A percentile compares a stretch with the other conserved stretches of the same genome.
These are phyloP conservation scores for Canna indica DNA, from an alignment of 176 grass and related monocot genomes.

Conservation along the genomic window DNA sequence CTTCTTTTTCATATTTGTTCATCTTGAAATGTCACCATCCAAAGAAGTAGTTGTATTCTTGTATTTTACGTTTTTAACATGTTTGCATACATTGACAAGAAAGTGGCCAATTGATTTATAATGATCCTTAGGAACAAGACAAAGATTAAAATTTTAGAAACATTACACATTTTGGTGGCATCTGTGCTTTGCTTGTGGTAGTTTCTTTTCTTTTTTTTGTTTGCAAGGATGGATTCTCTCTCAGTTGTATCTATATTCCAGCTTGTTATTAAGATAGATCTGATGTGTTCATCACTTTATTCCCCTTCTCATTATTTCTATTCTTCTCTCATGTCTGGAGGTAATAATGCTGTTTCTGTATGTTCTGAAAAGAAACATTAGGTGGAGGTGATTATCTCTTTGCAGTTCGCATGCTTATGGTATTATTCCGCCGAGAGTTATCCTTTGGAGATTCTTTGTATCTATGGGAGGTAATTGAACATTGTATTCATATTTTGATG, in stretches of 20 bases:
- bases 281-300: not conserved
- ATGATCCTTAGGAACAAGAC: not conserved
- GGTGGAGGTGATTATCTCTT: slow-evolving; percentile 99
- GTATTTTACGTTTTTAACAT: not conserved
- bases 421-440: slow-evolving; percentile 88
- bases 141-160: not conserved
- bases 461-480: slow-evolving; percentile 93
- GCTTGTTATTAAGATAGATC: no score
- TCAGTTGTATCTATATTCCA: not conserved
- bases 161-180: not conserved
- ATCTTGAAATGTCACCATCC: not conserved
- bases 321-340: not conserved
- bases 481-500: no score
- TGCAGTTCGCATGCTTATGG: slow-evolving; percentile 99
- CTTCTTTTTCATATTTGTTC: not conserved
- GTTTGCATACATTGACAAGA: not conserved
- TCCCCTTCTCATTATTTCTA: not conserved
- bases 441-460: slow-evolving; percentile 98
- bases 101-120: not conserved
- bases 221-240: not conserved
- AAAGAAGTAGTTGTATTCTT: not conserved
- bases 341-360: not conserved
- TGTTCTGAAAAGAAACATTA: slow-evolving; percentile 48
- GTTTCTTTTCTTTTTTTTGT: not conserved
- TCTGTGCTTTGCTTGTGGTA: not conserved